Conservation (phyloP, 164 flowering plant genomes). For the Dillenia suffruticosa region DNA sequence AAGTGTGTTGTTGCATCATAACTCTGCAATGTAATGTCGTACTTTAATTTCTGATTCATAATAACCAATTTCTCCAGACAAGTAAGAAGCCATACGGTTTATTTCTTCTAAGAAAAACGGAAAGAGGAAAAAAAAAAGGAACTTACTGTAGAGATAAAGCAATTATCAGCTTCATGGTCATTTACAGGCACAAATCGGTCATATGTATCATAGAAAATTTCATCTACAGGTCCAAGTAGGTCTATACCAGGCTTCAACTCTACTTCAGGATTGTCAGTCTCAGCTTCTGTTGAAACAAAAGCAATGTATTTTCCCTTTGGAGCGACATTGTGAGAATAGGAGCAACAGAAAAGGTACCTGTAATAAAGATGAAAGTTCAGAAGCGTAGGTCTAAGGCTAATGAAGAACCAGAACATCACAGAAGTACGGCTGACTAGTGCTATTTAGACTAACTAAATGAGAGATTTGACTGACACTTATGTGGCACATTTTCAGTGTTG, state of each 20-base stretch:
- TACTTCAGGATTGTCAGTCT: conserved; percentile 78
- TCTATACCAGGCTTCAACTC: conserved; percentile 91
- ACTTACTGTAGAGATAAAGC: conserved; percentile 87
- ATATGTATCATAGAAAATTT: conserved; percentile 77
- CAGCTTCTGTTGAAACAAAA: conserved; percentile 90
- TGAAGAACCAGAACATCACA: neutral
- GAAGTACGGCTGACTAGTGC: no score
- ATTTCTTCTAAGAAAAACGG: neutral
- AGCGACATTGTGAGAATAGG: conserved; percentile 94
- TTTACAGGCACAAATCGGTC: conserved; percentile 83
- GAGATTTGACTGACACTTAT: no score
- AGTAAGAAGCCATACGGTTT: neutral
- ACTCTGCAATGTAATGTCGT: conserved; percentile 43
- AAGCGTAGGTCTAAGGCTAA: neutral
- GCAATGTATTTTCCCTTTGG: conserved; percentile 94
- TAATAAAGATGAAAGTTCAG: neutral
- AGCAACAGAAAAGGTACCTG: conserved; percentile 96
- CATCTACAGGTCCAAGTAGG: conserved; percentile 84
- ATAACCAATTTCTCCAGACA: neutral
- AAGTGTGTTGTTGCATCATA: conserved; percentile 86
- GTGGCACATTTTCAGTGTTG: no score
- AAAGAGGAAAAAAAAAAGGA: neutral
- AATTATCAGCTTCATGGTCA: conserved; percentile 45
- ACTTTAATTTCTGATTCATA: conserved; percentile 2
- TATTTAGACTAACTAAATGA: no score